These are phyloP conservation scores for Tetrapyrgos nigripes DNA, from an alignment of 1,284 basidiomycete species.

Conservation along the genomic window DNA sequence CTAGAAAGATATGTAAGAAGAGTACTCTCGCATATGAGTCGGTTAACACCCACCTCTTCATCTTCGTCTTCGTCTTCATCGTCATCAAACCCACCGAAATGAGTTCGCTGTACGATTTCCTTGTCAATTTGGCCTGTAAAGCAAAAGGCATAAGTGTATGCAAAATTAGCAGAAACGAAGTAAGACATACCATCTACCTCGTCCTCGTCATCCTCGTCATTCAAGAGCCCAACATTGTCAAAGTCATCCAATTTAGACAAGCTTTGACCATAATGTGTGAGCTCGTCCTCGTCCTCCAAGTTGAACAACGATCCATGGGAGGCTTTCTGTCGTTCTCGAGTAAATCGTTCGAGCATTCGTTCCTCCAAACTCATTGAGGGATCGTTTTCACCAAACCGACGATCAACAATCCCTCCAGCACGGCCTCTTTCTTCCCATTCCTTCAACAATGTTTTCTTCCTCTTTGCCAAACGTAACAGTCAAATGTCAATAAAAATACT, in stretches of 20 bases:
- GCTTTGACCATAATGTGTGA: constrained; percentile 95
- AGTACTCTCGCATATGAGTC: constrained; percentile 11
- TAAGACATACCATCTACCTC: constrained; percentile 47
- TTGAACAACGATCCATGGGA: constrained; percentile 89
- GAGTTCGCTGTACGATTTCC: constrained; percentile 68
- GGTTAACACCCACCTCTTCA: constrained; percentile 48
- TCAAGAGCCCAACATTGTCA: constrained; percentile 75
- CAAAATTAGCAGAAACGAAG: constrained; percentile 10
- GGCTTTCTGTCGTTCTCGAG: constrained; percentile 82
- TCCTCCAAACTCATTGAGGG: constrained; percentile 92
- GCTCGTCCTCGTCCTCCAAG: constrained; percentile 87
- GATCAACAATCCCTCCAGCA: constrained; percentile 90
- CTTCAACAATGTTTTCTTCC: constrained; percentile 88
- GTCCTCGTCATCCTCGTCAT: constrained; percentile 78
- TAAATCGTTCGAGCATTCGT: constrained; percentile 97
- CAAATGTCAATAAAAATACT: constrained; percentile 11
- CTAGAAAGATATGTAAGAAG: constrained; percentile 42
- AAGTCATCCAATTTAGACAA: constrained; percentile 88
- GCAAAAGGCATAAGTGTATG: constrained; percentile 2
- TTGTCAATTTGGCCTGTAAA: constrained; percentile 75
- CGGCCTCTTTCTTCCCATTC: constrained; percentile 83
- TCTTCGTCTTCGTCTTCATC: constrained; percentile 64
- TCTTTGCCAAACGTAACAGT: too few species aligned
- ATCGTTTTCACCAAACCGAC: constrained; percentile 96
- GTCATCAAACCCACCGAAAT: constrained; percentile 91